These are phyloP conservation scores for Thymus mandschuricus DNA, from an alignment of 257 asterid species.

Conservation along the genomic window DNA sequence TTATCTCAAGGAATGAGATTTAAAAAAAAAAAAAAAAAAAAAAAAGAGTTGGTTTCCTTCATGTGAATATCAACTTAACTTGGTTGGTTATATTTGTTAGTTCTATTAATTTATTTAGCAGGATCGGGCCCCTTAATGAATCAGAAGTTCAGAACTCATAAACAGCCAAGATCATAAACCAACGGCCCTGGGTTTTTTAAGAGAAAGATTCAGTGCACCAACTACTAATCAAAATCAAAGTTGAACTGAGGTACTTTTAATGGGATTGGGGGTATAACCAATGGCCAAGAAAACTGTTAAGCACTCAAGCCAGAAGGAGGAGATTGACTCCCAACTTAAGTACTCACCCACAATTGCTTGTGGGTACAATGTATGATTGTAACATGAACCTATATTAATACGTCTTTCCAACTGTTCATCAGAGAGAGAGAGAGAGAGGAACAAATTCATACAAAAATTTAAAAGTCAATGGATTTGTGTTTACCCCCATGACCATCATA, in stretches of 20 bases:
- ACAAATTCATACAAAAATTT: slow-evolving; percentile 11
- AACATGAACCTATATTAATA: neutral
- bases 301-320: too few species aligned
- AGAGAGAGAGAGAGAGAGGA: slow-evolving; percentile 17
- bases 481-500: slow-evolving; percentile 99
- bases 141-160: slow-evolving; percentile 24
- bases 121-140: slow-evolving; percentile 20
- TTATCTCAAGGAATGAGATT: neutral
- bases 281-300: neutral
- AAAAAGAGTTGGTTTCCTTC: slow-evolving; percentile 12
- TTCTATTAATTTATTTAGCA: slow-evolving; percentile 23
- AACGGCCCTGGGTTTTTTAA: slow-evolving; percentile 15
- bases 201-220: slow-evolving; percentile 5
- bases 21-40: too few species aligned
- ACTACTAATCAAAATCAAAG: slow-evolving; percentile 17
- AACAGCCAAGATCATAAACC: slow-evolving; percentile 22
- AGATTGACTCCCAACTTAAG: too few species aligned
- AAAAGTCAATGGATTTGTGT: slow-evolving; percentile 29
- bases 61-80: slow-evolving; percentile 17
- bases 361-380: too few species aligned
- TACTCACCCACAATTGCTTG: too few species aligned
- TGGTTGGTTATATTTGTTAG: slow-evolving; percentile 2
- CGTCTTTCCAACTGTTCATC: neutral
- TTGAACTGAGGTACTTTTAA: slow-evolving; percentile 15
- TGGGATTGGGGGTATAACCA: slow-evolving; percentile 14